These are phyloP conservation scores for Dalechampia spathulata DNA, from an alignment of 441 rosid genomes.

Conservation along the genomic window DNA sequence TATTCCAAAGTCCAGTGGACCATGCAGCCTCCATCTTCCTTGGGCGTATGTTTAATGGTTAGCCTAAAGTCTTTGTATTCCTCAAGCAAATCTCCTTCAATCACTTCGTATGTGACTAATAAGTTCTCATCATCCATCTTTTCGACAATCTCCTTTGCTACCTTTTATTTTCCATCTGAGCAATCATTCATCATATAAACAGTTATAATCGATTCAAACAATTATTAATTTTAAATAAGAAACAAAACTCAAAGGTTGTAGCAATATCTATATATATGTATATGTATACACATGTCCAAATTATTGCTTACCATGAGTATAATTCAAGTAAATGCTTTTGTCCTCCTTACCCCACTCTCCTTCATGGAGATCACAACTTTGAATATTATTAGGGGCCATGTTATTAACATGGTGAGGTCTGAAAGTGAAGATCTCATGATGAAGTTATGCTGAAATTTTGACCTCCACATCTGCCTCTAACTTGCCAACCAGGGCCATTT, in stretches of 20 bases:
- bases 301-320: constrained; percentile 27
- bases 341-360: constrained; percentile 34
- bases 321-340: constrained; percentile 25
- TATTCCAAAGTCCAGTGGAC: constrained; percentile 14
- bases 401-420: constrained; percentile 31
- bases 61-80: constrained; percentile 2
- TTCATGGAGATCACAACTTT: constrained; percentile 19
- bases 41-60: constrained; percentile 2
- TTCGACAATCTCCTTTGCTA: constrained; percentile 11
- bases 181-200: too few species aligned
- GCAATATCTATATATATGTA: too few species aligned
- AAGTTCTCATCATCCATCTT: constrained; percentile 7
- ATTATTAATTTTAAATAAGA: too few species aligned
- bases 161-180: constrained; percentile 1
- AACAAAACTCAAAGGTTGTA: background rate
- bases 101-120: constrained; percentile 7
- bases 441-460: constrained; percentile 18
- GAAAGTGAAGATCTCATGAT: too few species aligned
- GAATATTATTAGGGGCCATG: constrained; percentile 16
- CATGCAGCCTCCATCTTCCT: constrained; percentile 3
- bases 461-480: constrained; percentile 24
- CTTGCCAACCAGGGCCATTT: constrained; percentile 20
- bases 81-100: constrained; percentile 12
- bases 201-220: too few species aligned
- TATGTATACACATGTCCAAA: too few species aligned